Conservation (phyloP, 192 early-diverging fungal species). For the Rhizoclosmatium sp. region DNA sequence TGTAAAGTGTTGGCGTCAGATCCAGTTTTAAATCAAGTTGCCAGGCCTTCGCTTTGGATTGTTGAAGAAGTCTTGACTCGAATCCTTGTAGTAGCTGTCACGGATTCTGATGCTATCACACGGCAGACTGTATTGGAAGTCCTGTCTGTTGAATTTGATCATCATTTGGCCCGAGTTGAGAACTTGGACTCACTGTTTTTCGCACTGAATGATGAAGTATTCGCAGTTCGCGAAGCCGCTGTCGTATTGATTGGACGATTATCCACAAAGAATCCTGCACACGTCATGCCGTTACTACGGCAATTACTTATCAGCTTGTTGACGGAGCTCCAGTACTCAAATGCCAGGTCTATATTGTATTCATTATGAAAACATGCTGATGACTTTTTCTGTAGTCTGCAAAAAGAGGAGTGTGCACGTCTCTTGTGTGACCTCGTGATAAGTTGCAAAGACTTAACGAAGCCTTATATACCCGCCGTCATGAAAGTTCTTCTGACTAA, state of each 20-base stretch:
- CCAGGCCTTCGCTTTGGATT: slow-evolving; percentile 75
- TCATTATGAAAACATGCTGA: not conserved
- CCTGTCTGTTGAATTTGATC: slow-evolving; percentile 73
- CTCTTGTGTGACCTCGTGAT: slow-evolving; percentile 71
- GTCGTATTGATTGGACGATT: slow-evolving; percentile 79
- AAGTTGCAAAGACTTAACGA: slow-evolving; percentile 71
- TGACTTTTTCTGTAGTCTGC: slow-evolving; percentile 47
- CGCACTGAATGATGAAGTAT: slow-evolving; percentile 81
- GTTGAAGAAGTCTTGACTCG: slow-evolving; percentile 86
- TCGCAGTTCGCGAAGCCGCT: slow-evolving; percentile 75
- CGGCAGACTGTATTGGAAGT: slow-evolving; percentile 70
- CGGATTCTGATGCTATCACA: slow-evolving; percentile 63
- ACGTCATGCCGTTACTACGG: slow-evolving; percentile 79
- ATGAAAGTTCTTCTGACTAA: slow-evolving; percentile 74
- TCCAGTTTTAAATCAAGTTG: slow-evolving; percentile 80
- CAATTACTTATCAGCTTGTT: slow-evolving; percentile 71
- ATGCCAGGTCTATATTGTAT: slow-evolving; percentile 24
- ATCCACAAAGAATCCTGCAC: slow-evolving; percentile 77
- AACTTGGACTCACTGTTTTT: slow-evolving; percentile 79
- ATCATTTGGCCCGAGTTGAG: slow-evolving; percentile 78
- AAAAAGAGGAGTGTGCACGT: slow-evolving; percentile 76
- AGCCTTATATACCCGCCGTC: slow-evolving; percentile 81
- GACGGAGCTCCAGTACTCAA: slow-evolving; percentile 78
- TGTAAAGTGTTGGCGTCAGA: slow-evolving; percentile 83
- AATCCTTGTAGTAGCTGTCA: slow-evolving; percentile 85